Evolutionary conservation across 805 yeast genomes (phyloP).

Genomic region (Wickerhamomyces kurtzmanii): DNA sequence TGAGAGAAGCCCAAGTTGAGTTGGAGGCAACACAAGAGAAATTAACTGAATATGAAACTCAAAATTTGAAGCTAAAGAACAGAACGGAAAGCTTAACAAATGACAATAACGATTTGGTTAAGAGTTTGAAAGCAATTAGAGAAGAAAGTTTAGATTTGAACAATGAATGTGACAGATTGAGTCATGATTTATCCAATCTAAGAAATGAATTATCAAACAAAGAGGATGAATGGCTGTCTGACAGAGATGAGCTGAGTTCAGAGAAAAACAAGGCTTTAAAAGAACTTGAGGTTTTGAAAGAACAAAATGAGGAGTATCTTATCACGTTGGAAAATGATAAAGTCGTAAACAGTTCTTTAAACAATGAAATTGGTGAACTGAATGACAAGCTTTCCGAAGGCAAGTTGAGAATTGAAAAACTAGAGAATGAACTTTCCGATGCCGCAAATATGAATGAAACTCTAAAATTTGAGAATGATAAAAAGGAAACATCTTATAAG

Average conservation of each 20-base stretch:
- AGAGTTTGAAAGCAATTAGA: constrained; percentile 24
- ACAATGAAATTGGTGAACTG: constrained; percentile 27
- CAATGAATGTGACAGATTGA: constrained; percentile 43
- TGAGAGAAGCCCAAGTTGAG: constrained; percentile 62
- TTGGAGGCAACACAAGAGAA: constrained; percentile 45
- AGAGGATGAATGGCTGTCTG: constrained; percentile 8
- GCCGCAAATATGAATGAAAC: too few species aligned
- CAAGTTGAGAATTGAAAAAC: constrained; percentile 1
- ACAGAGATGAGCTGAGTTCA: constrained; percentile 5
- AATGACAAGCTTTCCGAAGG: constrained; percentile 11
- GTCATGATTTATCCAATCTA: constrained; percentile 25
- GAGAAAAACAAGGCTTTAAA: constrained; percentile 20
- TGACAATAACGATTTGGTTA: constrained; percentile 22
- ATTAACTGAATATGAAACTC: constrained; percentile 34
- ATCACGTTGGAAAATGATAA: constrained; percentile 24
- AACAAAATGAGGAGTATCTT: constrained; percentile 24
- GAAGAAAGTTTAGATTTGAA: constrained; percentile 36
- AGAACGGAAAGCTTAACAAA: constrained; percentile 20
- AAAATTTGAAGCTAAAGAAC: constrained; percentile 24
- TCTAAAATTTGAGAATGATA: too few species aligned
- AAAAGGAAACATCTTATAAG: too few species aligned
- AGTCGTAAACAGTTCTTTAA: constrained; percentile 21
- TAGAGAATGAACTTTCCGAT: too few species aligned
- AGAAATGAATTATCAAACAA: constrained; percentile 21
- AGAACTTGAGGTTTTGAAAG: constrained; percentile 27